Evolutionary conservation across 2,329 filamentous ascomycete species (phyloP).

Genomic region (Colletotrichum liriopes): DNA sequence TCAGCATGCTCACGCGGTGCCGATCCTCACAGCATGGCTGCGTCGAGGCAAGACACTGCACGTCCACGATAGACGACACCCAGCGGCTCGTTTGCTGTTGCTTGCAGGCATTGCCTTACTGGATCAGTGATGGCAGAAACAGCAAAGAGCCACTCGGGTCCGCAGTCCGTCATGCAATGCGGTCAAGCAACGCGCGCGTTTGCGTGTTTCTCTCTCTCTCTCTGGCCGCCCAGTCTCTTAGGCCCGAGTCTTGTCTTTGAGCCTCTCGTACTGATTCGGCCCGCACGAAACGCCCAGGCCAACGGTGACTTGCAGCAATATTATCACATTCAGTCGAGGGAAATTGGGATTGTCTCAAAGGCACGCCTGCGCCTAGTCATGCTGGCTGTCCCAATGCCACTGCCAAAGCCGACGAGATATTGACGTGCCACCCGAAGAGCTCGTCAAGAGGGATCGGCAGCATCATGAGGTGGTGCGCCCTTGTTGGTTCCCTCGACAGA

Average conservation of each 20-base stretch:
- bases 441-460: constrained; percentile 10
- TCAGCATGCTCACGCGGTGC: constrained; percentile 5
- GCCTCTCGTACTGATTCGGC: constrained; percentile 20
- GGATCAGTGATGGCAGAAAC: not conserved
- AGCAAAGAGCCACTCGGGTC: constrained; percentile 6
- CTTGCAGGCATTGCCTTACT: constrained; percentile 19
- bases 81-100: not conserved
- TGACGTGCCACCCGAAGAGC: constrained; percentile 2
- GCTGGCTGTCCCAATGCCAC: not conserved
- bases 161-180: constrained; percentile 11
- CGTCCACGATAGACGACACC: constrained; percentile 1
- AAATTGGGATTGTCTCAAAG: constrained; percentile 27
- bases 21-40: constrained; percentile 16
- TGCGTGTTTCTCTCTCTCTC: constrained; percentile 7
- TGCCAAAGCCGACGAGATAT: not conserved
- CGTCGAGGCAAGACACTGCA: constrained; percentile 6
- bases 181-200: constrained; percentile 2
- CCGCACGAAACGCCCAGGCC: constrained; percentile 25
- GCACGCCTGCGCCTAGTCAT: not conserved
- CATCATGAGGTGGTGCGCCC: constrained; percentile 5
- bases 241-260: constrained; percentile 15
- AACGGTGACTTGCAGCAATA: constrained; percentile 15
- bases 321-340: constrained; percentile 25
- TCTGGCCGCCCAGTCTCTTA: constrained; percentile 4
- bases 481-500: constrained; percentile 36